Evolutionary conservation across 2,329 filamentous ascomycete genomes (phyloP).

Genomic region (Pestalotiopsis sp.): DNA sequence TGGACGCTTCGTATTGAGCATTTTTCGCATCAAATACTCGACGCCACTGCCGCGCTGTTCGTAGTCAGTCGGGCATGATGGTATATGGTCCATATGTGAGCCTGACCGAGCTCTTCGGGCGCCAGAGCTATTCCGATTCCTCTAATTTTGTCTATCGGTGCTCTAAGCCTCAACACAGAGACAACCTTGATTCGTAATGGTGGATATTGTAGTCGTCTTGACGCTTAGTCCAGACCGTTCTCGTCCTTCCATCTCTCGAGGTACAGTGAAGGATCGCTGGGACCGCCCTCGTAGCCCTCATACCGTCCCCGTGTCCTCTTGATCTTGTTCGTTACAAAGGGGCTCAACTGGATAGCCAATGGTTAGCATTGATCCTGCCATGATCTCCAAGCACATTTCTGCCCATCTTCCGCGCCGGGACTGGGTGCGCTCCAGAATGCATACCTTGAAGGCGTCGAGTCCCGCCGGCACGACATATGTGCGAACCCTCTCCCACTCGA

Average conservation of each 20-base stretch:
- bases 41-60: neutral
- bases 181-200: neutral
- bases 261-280: conserved; percentile 64
- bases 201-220: neutral
- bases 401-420: neutral
- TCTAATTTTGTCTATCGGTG: neutral
- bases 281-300: conserved; percentile 53
- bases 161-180: neutral
- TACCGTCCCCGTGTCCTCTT: conserved; percentile 56
- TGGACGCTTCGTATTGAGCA: neutral
- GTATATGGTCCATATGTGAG: neutral
- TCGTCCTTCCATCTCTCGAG: conserved; percentile 68
- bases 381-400: neutral
- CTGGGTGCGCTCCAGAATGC: conserved; percentile 19
- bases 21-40: neutral
- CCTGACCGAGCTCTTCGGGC: neutral
- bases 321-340: conserved; percentile 72
- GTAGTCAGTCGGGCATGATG: neutral
- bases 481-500: conserved; percentile 87
- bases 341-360: conserved; percentile 67
- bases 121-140: neutral
- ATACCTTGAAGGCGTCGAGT: conserved; percentile 73
- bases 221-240: conserved; percentile 61
- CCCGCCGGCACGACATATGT: conserved; percentile 81
- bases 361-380: conserved; percentile 18